phyloP scores from a whole-genome alignment of 1,139 yeast genomes.

The Protomyces macrosporus region DNA sequence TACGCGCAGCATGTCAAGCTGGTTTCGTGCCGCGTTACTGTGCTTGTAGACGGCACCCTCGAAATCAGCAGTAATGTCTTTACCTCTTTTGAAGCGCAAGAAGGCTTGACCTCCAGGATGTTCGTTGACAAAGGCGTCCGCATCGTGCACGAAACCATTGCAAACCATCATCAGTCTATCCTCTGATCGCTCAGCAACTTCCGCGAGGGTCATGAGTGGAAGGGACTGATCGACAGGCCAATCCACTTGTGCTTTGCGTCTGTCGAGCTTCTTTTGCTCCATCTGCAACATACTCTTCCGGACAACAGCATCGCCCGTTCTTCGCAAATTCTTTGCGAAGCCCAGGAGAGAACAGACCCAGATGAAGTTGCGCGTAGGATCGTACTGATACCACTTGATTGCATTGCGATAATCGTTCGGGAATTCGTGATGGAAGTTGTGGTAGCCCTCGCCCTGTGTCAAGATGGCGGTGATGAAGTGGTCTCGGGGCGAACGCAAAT shows the following conservation, averaged over 20 bases:
- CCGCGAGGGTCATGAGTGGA: constrained; percentile 86
- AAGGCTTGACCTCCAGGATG: constrained; percentile 98
- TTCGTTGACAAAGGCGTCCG: constrained; percentile 71
- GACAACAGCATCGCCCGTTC: constrained; percentile 89
- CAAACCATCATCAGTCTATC: constrained; percentile 65
- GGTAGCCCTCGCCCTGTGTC: constrained; percentile 98
- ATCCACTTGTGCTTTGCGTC: constrained; percentile 66
- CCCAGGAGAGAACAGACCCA: constrained; percentile 70
- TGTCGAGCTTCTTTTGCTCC: constrained; percentile 89
- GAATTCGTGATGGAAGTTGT: constrained; percentile 98
- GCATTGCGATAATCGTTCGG: constrained; percentile 98
- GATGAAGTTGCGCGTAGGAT: constrained; percentile 85
- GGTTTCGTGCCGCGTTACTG: constrained; percentile 95
- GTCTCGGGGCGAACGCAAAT: constrained; percentile 94
- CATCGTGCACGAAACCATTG: constrained; percentile 92
- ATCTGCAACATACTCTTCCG: constrained; percentile 95
- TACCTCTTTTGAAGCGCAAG: constrained; percentile 78
- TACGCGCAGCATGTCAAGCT: constrained; percentile 90
- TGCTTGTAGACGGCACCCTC: constrained; percentile 97
- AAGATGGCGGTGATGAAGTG: constrained; percentile 90
- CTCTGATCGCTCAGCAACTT: constrained; percentile 65
- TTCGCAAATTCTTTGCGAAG: constrained; percentile 82
- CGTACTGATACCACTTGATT: constrained; percentile 96
- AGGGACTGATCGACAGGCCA: constrained; percentile 74
- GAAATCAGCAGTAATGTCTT: constrained; percentile 94